These are phyloP conservation scores for Cutaneotrichosporon mucoides DNA, from an alignment of 1,284 basidiomycete species.

Conservation along the genomic window DNA sequence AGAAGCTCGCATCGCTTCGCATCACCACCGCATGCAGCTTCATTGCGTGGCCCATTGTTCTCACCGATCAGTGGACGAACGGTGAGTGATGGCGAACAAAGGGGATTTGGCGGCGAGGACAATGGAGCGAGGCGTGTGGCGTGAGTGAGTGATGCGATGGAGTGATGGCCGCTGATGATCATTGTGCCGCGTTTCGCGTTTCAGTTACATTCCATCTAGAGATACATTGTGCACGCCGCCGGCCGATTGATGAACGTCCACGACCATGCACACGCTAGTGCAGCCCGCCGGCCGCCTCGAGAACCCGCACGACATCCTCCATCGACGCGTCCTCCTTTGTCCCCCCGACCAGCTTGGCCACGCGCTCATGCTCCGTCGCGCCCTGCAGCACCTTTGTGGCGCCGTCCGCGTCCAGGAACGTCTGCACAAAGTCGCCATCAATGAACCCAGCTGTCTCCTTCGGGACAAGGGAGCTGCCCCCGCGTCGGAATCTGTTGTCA, in stretches of 20 bases:
- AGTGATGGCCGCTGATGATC: background rate
- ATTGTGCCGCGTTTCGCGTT: background rate
- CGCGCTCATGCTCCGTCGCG: slow-evolving; percentile 31
- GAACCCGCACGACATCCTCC: slow-evolving; percentile 34
- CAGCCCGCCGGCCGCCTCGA: slow-evolving; percentile 37
- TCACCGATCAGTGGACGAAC: too few species aligned
- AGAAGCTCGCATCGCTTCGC: too few species aligned
- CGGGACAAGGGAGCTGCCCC: slow-evolving; percentile 58
- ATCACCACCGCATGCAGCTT: too few species aligned
- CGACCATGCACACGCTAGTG: slow-evolving; percentile 24
- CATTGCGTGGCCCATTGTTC: too few species aligned
- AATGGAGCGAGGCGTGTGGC: too few species aligned
- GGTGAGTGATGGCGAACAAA: background rate
- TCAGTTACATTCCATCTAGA: too few species aligned
- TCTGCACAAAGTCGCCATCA: slow-evolving; percentile 82
- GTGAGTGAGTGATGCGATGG: too few species aligned
- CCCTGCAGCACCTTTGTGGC: slow-evolving; percentile 33
- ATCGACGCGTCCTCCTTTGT: slow-evolving; percentile 19
- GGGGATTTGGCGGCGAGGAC: background rate
- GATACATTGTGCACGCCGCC: too few species aligned
- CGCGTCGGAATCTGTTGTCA: slow-evolving; percentile 59
- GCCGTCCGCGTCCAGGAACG: slow-evolving; percentile 52
- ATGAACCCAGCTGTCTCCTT: slow-evolving; percentile 64
- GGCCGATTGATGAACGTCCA: too few species aligned
- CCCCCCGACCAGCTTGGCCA: slow-evolving; percentile 19